Evolutionary conservation across 106 monocot genomes (phyloP).

Genomic region (Allium cepa): DNA sequence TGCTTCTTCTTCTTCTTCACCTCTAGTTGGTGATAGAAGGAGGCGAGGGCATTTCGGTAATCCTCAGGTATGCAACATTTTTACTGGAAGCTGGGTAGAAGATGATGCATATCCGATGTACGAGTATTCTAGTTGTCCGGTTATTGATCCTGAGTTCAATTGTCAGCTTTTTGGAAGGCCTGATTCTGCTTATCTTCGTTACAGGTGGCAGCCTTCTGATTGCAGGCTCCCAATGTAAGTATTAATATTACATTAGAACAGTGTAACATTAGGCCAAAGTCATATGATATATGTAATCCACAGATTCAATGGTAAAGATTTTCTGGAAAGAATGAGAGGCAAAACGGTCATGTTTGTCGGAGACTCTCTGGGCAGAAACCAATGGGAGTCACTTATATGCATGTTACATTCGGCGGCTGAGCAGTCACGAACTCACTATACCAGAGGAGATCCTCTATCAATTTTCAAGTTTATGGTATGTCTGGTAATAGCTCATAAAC

Average conservation of each 20-base stretch:
- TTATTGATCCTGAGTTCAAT: slow-evolving; percentile 68
- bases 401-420: slow-evolving; percentile 45
- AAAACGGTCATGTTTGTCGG: slow-evolving; percentile 77
- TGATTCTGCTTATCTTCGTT: slow-evolving; percentile 50
- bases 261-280: too few relatives aligned
- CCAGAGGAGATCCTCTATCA: slow-evolving; percentile 51
- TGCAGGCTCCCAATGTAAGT: slow-evolving; percentile 55
- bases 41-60: slow-evolving; percentile 5
- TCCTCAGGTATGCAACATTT: slow-evolving; percentile 32
- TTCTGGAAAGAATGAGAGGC: slow-evolving; percentile 54
- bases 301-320: slow-evolving; percentile 52
- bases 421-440: slow-evolving; percentile 29
- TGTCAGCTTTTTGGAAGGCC: slow-evolving; percentile 70
- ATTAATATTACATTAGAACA: too few relatives aligned
- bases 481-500: too few relatives aligned
- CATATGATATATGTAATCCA: not conserved
- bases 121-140: slow-evolving; percentile 32
- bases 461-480: slow-evolving; percentile 58
- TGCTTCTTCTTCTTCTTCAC: slow-evolving; percentile 20
- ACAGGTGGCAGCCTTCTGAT: slow-evolving; percentile 45
- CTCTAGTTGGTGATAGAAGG: slow-evolving; percentile 16
- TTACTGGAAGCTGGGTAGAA: slow-evolving; percentile 48
- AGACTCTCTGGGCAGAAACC: slow-evolving; percentile 73
- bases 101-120: slow-evolving; percentile 51
- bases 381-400: slow-evolving; percentile 75